Evolutionary conservation across 345 rosid genomes (phyloP), one percentile per base, ranked within the genome.

Genomic region (Populus ilicifolia): DNA sequence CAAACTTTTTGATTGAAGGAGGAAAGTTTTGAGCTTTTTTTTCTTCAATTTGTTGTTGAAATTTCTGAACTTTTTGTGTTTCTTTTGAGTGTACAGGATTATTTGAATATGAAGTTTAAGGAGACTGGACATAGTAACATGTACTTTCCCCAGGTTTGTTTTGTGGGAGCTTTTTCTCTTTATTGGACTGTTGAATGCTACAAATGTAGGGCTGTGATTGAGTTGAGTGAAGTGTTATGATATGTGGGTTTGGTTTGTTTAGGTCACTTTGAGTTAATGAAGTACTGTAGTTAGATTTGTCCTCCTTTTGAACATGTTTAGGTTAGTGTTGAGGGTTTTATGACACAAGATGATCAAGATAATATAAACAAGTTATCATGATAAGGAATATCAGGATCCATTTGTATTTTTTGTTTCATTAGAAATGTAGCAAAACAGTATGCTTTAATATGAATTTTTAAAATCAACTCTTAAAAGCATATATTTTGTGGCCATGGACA

Each of bases 51-150:
- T n/a, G n/a, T 5, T 50, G 56, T 18, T 50, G 56, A 50, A 18
- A 50, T 18, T 6, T 56, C 38, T 20, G 46, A 5, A 5, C 35
- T 8, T 21, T 71, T 21, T 20, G 12, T 48, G 74, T 43, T 14
- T 6, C 69, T 72, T 70, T 23, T 14, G 61, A 29, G 8, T 2
- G 73, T 27, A 25, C 21, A 95, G 98, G 99, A 92, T 33, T 93
- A 90, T 85, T 75, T 90, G 82, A 93, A 93, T 85, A 96, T 87
- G 56, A 92, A 92, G 77, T 93, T 92, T 90, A 95, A 93, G 92
- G 94, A 95, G 88, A 92, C 94, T 78, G 97, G 99, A 5, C 98
- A 95, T 69, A 87, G 94, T 78, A 95, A 95, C 82, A 92, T 92
- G 97, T 93, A 95, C 78, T 95, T 95, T 70, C 99, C 99, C 2